Percentiles rank a stretch among this genome's conserved stretches.
phyloP scores from a whole-genome alignment of 2,329 filamentous ascomycete genomes.

The Ophiostoma populinum region DNA sequence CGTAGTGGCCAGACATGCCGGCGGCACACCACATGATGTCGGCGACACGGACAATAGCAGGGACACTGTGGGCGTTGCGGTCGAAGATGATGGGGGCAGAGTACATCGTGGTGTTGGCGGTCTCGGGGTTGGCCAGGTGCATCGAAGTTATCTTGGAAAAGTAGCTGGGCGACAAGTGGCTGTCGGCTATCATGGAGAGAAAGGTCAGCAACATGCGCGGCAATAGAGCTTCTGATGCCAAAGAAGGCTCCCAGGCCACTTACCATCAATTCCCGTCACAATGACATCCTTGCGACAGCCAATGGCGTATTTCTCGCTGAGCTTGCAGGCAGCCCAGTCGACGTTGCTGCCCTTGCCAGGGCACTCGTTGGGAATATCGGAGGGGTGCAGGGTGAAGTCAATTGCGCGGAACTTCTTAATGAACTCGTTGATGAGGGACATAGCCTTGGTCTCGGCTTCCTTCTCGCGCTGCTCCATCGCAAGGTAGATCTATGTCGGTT shows the following conservation, averaged over 20 bases:
- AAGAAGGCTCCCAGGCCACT: no score
- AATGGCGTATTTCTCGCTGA: conserved; percentile 42
- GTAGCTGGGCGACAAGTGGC: conserved; percentile 51
- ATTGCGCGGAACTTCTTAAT: conserved; percentile 48
- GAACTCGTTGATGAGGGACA: conserved; percentile 43
- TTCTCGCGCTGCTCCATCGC: conserved; percentile 56
- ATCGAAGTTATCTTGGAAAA: conserved; percentile 47
- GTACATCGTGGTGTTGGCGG: conserved; percentile 46
- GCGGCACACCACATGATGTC: conserved; percentile 57
- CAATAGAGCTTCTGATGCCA: not conserved
- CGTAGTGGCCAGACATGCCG: conserved; percentile 51
- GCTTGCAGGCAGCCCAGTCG: conserved; percentile 50
- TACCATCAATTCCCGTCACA: conserved; percentile 58
- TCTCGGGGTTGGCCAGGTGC: conserved; percentile 42
- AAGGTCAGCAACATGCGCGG: not conserved
- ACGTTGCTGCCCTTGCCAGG: conserved; percentile 62
- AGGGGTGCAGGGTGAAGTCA: conserved; percentile 49
- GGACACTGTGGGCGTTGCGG: conserved; percentile 51
- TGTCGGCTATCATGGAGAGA: conserved; percentile 39
- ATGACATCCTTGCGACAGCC: conserved; percentile 41
- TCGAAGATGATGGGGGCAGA: conserved; percentile 57
- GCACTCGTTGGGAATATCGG: conserved; percentile 47
- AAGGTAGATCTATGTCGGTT: conserved; percentile 39
- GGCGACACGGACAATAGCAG: conserved; percentile 50
- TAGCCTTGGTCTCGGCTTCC: conserved; percentile 43